Evolutionary conservation across 1,139 yeast genomes (phyloP), one percentile per base, ranked within the genome.

Genomic region (Suhomyces maxii): DNA sequence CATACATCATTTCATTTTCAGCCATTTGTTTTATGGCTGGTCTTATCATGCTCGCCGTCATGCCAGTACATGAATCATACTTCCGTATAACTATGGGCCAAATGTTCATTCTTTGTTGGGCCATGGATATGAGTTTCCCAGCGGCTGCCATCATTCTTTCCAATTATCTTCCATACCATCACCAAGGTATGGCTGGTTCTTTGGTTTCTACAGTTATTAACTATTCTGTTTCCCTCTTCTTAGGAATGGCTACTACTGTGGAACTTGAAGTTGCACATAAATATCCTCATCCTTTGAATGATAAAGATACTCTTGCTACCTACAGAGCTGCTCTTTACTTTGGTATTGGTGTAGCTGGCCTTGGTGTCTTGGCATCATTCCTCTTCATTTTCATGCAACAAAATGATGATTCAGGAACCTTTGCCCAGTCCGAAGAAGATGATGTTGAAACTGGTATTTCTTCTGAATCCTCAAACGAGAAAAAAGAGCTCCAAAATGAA

Each of bases 101-200:
- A 43, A 71, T 76, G 74, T 61, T 78, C 36, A 63, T 80, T 8
- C 57, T 80, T 13, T 69, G 79, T 25, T 79, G 82, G 74, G 84
- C 82, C 1, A 79, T 80, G 83, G 84, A 80, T 56, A 61, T 78
- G 54, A 77, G 83, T 33, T 80, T 80, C 55, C 84, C 84, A 2
- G 79, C 84, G 2, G 77, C 83, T 0, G 71, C 84, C 0, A 68
- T 80, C 33, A 71, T 80, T 7, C 58, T 80, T 36, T 77, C 82
- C 9, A 82, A 80, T 50, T 68, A 61, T 38, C 59, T 80, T 36
- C 84, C 84, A 0, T 57, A 62, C 46, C 68, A 71, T 45, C 77
- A 78, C 49, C 85, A 80, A 59, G 84, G 84, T 30, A 78, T 80
- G 80, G 84, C 83, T 0, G 83, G 83, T 1, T 79, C 84, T 1